Conservation (phyloP, 352 stramenopile species). For the Pythium coloratum region DNA sequence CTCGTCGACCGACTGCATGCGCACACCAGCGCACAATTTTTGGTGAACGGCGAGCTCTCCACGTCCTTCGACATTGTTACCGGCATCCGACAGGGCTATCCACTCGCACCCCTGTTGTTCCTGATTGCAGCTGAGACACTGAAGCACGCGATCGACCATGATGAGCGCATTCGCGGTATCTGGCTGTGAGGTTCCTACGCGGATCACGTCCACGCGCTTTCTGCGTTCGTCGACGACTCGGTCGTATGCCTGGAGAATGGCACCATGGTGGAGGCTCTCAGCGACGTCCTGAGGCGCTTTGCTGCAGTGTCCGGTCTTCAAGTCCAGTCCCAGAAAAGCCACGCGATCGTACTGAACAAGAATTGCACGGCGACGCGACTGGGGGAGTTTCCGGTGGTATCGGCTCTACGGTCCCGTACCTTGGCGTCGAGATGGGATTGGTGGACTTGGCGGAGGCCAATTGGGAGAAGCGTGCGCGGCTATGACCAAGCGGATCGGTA, state of each 20-base stretch:
- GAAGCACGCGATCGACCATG: constrained; percentile 2
- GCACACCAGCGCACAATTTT: constrained; percentile 4
- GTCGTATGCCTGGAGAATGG: constrained; percentile 10
- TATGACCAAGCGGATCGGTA: not conserved
- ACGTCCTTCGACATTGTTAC: not conserved
- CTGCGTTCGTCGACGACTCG: constrained; percentile 31
- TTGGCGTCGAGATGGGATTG: constrained; percentile 18
- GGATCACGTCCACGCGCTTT: constrained; percentile 9
- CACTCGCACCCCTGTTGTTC: constrained; percentile 20
- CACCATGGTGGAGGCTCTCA: not conserved
- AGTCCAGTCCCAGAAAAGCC: constrained; percentile 24
- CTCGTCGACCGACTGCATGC: not conserved
- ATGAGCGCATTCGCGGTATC: not conserved
- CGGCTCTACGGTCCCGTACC: constrained; percentile 9
- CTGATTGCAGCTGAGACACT: constrained; percentile 14
- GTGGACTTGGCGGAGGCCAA: not conserved
- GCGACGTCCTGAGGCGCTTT: constrained; percentile 7
- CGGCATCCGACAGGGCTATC: constrained; percentile 21
- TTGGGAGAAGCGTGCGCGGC: constrained; percentile 5
- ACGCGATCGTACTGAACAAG: constrained; percentile 2
- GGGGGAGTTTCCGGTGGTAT: constrained; percentile 9
- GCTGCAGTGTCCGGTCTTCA: constrained; percentile 11
- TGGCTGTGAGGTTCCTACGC: not conserved
- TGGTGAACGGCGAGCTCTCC: constrained; percentile 17
- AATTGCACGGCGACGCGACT: not conserved